These are phyloP conservation scores for Pythium utonaiense DNA, from an alignment of 352 stramenopile species.

Conservation along the genomic window DNA sequence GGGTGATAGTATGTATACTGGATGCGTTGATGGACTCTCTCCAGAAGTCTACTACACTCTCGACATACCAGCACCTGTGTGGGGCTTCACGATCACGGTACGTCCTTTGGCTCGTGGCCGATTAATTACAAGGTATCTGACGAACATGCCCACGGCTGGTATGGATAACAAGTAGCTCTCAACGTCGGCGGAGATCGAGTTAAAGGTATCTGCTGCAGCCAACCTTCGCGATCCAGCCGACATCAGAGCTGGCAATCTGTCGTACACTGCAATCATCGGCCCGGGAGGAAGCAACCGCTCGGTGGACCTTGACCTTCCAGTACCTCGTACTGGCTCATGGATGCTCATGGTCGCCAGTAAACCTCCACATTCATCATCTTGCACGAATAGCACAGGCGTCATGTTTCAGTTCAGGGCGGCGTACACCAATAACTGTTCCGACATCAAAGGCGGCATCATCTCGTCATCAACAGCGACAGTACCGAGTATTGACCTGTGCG, in stretches of 20 bases:
- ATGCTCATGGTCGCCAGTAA: conserved; percentile 13
- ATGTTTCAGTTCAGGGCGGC: conserved; percentile 13
- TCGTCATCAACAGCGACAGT: not conserved
- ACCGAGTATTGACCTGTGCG: conserved; percentile 18
- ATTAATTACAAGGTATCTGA: too few relatives aligned
- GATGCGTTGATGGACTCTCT: conserved; percentile 18
- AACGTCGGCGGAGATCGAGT: not conserved
- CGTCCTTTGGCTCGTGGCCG: too few relatives aligned
- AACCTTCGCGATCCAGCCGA: conserved; percentile 13
- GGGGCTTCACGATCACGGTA: conserved; percentile 25
- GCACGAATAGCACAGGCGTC: conserved; percentile 4
- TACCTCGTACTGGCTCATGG: conserved; percentile 20
- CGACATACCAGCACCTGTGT: conserved; percentile 18
- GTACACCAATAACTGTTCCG: conserved; percentile 13
- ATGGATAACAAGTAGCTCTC: too few relatives aligned
- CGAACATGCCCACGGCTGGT: too few relatives aligned
- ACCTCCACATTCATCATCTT: not conserved
- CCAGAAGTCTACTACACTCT: conserved; percentile 16
- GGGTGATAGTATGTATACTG: conserved; percentile 4
- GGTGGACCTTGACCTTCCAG: conserved; percentile 12
- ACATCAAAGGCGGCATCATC: conserved; percentile 6
- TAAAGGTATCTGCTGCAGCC: conserved; percentile 12
- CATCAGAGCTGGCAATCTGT: not conserved
- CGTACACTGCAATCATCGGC: not conserved
- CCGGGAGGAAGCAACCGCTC: conserved; percentile 9